Base-by-base conservation (phyloP, 441 rosid species). In the Pelargonium citronellum region DNA sequence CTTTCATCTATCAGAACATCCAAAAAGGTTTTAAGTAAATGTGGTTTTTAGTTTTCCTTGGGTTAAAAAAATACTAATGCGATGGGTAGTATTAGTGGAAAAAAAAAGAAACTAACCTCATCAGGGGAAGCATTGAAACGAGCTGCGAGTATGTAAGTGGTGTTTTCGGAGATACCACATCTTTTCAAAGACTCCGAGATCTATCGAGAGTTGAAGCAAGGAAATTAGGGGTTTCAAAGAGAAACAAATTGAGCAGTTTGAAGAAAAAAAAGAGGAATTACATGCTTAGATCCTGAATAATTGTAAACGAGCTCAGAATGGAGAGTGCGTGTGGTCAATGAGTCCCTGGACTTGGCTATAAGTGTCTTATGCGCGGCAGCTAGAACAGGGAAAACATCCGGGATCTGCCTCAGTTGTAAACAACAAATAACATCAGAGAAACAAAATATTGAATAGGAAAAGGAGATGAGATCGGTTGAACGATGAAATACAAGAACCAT, bases 231-330 rank as follows among this genome's bases (percentile, higher is more conserved):
- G 34, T 62, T 63, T 15, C 20, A 66, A 49, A 69, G 20, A 10
- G n/a, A 10, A 15, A 49, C 34, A 73, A 53, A 41, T 20, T 6
- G 39, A 68, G 49, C 44, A 67, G 57, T 62, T 4, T 19, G 16
- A 75, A 39, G 73, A 64, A 55, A 53, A 62, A 19, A 47, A 57
- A 70, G 60, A 72, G 63, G 44, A 15, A 73, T 77, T 87, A 95
- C 98, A 81, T 92, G 96, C 73, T 91, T 91, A 66, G 97, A 90
- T 61, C 92, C 93, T 0, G 98, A 88, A 76, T 86, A 92, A 73
- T 90, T 95, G 84, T 84, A 90, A 55, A 94, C 95, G 22, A 84
- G 93, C 77, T 95, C 97, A 13, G 98, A 92, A 82, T 95, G 98
- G 77, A 84, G 91, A 27, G 99, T 95, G 19, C 91, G 78, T 7